Evolutionary conservation across 2,329 filamentous ascomycete species (phyloP).

Genomic region (Neonectria coccinea): DNA sequence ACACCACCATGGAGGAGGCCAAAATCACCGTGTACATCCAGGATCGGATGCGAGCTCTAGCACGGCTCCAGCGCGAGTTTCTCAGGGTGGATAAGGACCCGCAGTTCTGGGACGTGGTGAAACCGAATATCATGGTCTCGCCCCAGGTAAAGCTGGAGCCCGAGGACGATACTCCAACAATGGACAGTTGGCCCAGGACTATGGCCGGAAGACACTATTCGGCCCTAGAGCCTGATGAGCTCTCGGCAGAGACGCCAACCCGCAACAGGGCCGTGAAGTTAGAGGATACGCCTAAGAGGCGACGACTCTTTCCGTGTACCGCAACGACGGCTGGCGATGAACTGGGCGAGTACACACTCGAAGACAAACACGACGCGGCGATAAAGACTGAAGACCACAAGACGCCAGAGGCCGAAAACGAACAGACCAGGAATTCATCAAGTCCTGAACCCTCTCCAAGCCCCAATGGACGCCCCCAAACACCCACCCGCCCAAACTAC

Average conservation of each 20-base stretch:
- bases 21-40: constrained; percentile 53
- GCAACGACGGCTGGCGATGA: constrained; percentile 23
- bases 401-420: not conserved
- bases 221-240: constrained; percentile 28
- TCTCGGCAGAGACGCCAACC: constrained; percentile 16
- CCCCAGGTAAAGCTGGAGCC: constrained; percentile 37
- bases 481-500: constrained; percentile 35
- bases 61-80: constrained; percentile 52
- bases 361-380: not conserved
- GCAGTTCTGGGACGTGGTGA: constrained; percentile 49
- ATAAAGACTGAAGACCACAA: not conserved
- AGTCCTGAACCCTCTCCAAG: not conserved
- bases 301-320: constrained; percentile 18
- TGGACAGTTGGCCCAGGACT: constrained; percentile 24
- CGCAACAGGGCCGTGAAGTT: constrained; percentile 22
- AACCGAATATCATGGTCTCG: constrained; percentile 37
- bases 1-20: constrained; percentile 44
- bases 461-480: constrained; percentile 18
- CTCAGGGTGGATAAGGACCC: constrained; percentile 45
- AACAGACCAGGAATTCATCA: not conserved
- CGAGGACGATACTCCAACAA: constrained; percentile 24
- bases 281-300: constrained; percentile 29
- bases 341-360: constrained; percentile 7
- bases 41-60: constrained; percentile 51
- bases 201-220: constrained; percentile 13